Conservation (phyloP, 495 filamentous ascomycete species). For the Lepidopterella palustris region DNA sequence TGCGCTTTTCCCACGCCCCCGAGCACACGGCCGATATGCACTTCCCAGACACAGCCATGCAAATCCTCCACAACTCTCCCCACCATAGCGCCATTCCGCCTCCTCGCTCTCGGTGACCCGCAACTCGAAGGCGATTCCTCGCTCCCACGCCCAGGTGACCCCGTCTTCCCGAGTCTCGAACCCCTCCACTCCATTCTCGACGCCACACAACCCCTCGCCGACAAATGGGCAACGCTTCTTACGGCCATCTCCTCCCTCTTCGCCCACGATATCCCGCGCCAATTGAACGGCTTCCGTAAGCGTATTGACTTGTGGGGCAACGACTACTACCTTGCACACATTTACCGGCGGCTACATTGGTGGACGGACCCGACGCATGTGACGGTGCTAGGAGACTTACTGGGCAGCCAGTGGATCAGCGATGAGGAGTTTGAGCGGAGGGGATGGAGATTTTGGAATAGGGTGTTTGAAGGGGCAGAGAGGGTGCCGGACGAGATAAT, state of each 20-base stretch:
- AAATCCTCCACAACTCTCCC: background rate
- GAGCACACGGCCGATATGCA: background rate
- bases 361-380: conserved; percentile 81
- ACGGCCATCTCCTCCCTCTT: conserved; percentile 43
- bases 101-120: conserved; percentile 87
- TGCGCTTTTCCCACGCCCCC: conserved; percentile 71
- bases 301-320: conserved; percentile 83
- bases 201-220: background rate
- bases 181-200: conserved; percentile 11
- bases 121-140: conserved; percentile 92
- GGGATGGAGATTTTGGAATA: conserved; percentile 69
- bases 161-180: conserved; percentile 52
- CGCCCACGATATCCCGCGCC: conserved; percentile 58
- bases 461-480: conserved; percentile 64
- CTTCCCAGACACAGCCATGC: conserved; percentile 13
- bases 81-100: conserved; percentile 77
- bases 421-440: conserved; percentile 74
- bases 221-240: conserved; percentile 43
- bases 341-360: conserved; percentile 79
- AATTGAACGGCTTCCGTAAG: conserved; percentile 61
- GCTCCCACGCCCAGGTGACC: conserved; percentile 55
- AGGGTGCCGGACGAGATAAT: conserved; percentile 44
- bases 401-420: conserved; percentile 94
- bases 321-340: conserved; percentile 88
- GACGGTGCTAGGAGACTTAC: conserved; percentile 78